Evolutionary conservation across 106 monocot species (phyloP).

Genomic region (Dendrobium catenatum): DNA sequence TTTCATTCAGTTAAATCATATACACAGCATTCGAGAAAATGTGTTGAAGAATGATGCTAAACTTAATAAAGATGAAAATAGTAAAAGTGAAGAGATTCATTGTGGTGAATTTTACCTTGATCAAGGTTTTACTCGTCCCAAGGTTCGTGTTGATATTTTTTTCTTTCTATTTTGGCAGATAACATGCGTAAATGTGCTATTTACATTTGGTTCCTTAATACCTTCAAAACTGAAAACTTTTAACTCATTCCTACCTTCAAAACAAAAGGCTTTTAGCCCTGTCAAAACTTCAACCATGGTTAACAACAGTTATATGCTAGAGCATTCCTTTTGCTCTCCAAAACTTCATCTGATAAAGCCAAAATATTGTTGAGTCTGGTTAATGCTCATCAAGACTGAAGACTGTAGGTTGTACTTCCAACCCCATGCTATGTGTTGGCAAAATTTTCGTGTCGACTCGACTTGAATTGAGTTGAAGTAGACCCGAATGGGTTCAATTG

Average conservation of each 20-base stretch:
- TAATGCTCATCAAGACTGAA: neutral
- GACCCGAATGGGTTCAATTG: too few relatives aligned
- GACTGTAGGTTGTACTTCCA: neutral
- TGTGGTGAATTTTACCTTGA: conserved; percentile 56
- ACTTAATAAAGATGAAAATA: conserved; percentile 40
- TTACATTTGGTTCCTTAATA: neutral
- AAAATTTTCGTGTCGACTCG: too few relatives aligned
- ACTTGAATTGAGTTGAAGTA: too few relatives aligned
- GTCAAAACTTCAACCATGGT: neutral
- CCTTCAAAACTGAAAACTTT: neutral
- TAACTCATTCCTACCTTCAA: neutral
- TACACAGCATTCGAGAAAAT: conserved; percentile 61
- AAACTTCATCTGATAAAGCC: neutral
- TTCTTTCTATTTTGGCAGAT: neutral
- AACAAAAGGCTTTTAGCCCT: neutral
- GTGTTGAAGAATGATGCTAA: conserved; percentile 75
- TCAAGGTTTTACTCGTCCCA: conserved; percentile 98
- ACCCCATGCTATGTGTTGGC: neutral
- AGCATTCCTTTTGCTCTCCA: neutral
- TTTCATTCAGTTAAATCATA: conserved; percentile 75
- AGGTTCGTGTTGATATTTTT: conserved; percentile 37
- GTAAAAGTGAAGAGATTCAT: conserved; percentile 43
- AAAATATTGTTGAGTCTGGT: neutral
- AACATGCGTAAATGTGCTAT: neutral
- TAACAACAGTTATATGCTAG: neutral